Base-by-base conservation (phyloP, 2,329 filamentous ascomycete species). In the Diaporthe sp. region DNA sequence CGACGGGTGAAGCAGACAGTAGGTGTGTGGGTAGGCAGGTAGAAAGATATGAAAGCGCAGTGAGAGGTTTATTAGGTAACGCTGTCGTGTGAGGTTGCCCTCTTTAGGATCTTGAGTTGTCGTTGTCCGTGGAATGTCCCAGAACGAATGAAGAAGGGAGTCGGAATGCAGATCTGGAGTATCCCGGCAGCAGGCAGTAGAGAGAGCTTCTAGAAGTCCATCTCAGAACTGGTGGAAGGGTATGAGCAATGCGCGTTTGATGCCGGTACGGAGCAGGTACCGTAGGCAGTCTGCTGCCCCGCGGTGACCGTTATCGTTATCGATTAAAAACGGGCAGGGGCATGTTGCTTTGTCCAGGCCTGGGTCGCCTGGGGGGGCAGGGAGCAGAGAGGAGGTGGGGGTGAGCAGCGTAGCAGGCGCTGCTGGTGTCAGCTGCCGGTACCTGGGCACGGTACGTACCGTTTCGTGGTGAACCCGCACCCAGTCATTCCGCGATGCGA, bases 291-390 rank as follows among this genome's bases (percentile, higher is more conserved):
- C 58, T 42, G 58, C 17, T 68, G 65, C 65, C 65, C 65, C 65
- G 65, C 65, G 47, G 13, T 68, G 47, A 25, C 31, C 47, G 65
- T 42, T 68, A 68, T 68, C 47, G 65, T 37, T 68, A 68, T 68
- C 65, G 65, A 68, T 55, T 25, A 39, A 15, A 53, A 42, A 68
- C 65, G 65, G 47, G 39, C 47, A 53, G 22, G 65, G 63, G 63
- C 25, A 4, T 42, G 4, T 15, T 31, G 28, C 53, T 17, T 3
- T 34, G 5, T 31, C 53, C 15, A 31, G 55, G 31, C 15, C 53
- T 34, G 53, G 53, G 53, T 13, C 13, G 25, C 53, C 53, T 34
- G 53, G 31, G 28, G 53, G 28, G 17, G 17, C 10, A 31, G 28
- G 8, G 28, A 17, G 53, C 17, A 31, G 15, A 37, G 17, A 9